Evolutionary conservation across 345 rosid species (phyloP).

Genomic region (Linum trigynum): DNA sequence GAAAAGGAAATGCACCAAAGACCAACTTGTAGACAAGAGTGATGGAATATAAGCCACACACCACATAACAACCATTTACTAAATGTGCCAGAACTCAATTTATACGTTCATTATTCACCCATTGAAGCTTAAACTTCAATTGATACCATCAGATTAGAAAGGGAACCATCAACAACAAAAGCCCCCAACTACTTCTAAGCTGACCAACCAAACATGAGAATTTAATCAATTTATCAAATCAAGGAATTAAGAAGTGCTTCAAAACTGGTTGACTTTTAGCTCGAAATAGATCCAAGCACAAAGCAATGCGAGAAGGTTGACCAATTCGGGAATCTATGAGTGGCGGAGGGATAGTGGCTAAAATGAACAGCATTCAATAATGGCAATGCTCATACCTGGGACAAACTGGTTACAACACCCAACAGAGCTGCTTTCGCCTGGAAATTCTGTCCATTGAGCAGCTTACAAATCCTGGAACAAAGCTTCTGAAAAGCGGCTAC

Average conservation of each 20-base stretch:
- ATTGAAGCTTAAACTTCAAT: conserved; percentile 2
- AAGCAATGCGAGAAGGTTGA: not conserved
- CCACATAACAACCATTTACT: not conserved
- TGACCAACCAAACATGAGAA: not conserved
- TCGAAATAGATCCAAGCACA: not conserved
- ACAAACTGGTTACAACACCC: conserved; percentile 65
- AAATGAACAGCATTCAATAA: not conserved
- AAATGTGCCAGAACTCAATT: conserved; percentile 8
- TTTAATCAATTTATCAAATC: not conserved
- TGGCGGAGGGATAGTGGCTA: too few species aligned
- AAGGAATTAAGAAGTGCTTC: not conserved
- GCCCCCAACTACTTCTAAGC: not conserved
- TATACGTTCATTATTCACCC: conserved; percentile 1
- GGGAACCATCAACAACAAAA: not conserved
- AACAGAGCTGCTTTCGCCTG: conserved; percentile 75
- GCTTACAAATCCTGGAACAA: conserved; percentile 84
- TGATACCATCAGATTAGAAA: not conserved
- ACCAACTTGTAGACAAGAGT: too few species aligned
- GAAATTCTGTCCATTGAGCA: conserved; percentile 72
- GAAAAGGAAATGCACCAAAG: too few species aligned
- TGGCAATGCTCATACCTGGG: conserved; percentile 53
- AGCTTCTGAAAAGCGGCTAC: conserved; percentile 64
- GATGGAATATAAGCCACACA: not conserved
- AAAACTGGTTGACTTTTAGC: not conserved
- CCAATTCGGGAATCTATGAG: too few species aligned